Evolutionary conservation across 2,329 filamentous ascomycete species (phyloP).

Genomic region (Colletotrichum limetticola): DNA sequence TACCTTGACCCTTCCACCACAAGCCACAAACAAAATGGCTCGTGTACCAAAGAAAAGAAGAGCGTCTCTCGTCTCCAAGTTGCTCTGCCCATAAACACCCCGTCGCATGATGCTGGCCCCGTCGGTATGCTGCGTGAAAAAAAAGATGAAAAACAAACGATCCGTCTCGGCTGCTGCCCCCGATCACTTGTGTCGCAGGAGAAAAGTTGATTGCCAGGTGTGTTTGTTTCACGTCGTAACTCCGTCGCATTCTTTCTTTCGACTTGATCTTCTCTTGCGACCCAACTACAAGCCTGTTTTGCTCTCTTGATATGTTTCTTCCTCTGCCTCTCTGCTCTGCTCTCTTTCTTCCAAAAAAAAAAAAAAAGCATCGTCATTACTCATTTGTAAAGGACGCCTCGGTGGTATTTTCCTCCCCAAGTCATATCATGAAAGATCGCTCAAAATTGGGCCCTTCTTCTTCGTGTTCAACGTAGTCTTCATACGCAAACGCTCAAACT

Average conservation of each 20-base stretch:
- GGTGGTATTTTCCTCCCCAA: conserved; percentile 35
- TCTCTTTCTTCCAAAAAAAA: conserved; percentile 11
- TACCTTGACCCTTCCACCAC: background rate
- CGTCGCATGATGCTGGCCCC: conserved; percentile 21
- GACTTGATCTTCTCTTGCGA: conserved; percentile 16
- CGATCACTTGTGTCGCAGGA: conserved; percentile 18
- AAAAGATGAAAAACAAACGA: background rate
- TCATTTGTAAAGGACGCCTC: conserved; percentile 29
- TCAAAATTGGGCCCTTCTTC: conserved; percentile 11
- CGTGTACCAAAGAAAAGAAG: background rate
- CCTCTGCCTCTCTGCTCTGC: conserved; percentile 2
- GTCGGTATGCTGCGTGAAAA: conserved; percentile 16
- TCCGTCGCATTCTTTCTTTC: conserved; percentile 29
- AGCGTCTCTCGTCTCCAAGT: background rate
- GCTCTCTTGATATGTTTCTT: conserved; percentile 32
- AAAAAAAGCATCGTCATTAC: conserved; percentile 29
- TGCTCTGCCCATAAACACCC: background rate
- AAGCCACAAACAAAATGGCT: background rate
- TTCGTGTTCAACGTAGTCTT: conserved; percentile 17
- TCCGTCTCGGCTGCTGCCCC: background rate
- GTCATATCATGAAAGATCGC: conserved; percentile 29
- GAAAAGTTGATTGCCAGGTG: background rate
- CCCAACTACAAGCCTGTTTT: conserved; percentile 30
- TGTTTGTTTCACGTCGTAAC: conserved; percentile 21
- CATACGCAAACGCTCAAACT: background rate